These are phyloP conservation scores for Claviceps paspali DNA, from an alignment of 2,329 filamentous ascomycete genomes.

Conservation along the genomic window DNA sequence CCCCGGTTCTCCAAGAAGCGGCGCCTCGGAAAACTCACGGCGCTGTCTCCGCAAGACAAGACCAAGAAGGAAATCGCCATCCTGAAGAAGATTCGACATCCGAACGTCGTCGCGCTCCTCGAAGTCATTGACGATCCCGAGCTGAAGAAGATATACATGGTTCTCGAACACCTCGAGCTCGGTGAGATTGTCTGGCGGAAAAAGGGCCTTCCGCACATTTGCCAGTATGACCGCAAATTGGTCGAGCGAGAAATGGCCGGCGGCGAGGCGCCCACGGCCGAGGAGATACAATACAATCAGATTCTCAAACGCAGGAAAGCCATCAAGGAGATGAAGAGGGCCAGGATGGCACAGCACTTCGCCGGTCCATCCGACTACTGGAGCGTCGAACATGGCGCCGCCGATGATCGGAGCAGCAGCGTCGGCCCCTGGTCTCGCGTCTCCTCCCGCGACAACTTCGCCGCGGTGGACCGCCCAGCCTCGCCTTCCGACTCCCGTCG, in stretches of 20 bases:
- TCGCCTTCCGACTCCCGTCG: slow-evolving; percentile 25
- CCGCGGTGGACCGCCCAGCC: slow-evolving; percentile 17
- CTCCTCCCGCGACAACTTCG: slow-evolving; percentile 25
- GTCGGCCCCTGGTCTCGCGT: slow-evolving; percentile 26
- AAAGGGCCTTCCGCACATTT: slow-evolving; percentile 71
- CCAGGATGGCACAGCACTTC: slow-evolving; percentile 34
- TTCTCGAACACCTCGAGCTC: slow-evolving; percentile 85
- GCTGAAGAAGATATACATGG: slow-evolving; percentile 95
- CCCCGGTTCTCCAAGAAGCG: slow-evolving; percentile 88
- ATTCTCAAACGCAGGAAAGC: slow-evolving; percentile 43
- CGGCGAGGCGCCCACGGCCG: slow-evolving; percentile 40
- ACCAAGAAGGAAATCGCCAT: slow-evolving; percentile 96
- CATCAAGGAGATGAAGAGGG: slow-evolving; percentile 40
- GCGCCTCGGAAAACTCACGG: slow-evolving; percentile 69
- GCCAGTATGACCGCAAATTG: slow-evolving; percentile 65
- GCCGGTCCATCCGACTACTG: slow-evolving; percentile 50
- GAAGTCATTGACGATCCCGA: slow-evolving; percentile 97
- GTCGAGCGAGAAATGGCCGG: slow-evolving; percentile 57
- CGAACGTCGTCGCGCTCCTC: slow-evolving; percentile 88
- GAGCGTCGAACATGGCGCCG: slow-evolving; percentile 68
- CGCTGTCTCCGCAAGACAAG: slow-evolving; percentile 53
- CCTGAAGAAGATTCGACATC: slow-evolving; percentile 91
- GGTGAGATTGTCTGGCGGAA: slow-evolving; percentile 92
- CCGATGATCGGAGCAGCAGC: slow-evolving; percentile 33
- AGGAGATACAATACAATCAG: slow-evolving; percentile 45